Conservation (phyloP, 805 yeast species). For the Nakazawaea anatomiae region DNA sequence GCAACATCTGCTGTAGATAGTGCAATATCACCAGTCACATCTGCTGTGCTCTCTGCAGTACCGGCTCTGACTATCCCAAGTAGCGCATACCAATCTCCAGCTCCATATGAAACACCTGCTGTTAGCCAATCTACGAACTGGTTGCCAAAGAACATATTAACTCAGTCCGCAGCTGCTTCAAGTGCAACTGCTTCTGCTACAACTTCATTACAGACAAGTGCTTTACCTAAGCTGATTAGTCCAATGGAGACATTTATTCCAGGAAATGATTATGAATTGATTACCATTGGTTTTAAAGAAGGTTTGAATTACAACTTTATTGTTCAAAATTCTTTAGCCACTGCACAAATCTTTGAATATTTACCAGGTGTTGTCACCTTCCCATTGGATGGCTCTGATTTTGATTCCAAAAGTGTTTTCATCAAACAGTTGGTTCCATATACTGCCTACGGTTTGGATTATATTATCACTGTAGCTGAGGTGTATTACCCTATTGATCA, state of each 20-base stretch:
- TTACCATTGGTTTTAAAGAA: constrained; percentile 74
- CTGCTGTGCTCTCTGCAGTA: not conserved
- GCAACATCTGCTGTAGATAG: not conserved
- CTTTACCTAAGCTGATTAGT: constrained; percentile 73
- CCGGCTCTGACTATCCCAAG: not conserved
- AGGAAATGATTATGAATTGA: constrained; percentile 42
- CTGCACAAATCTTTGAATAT: constrained; percentile 81
- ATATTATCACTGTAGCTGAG: constrained; percentile 83
- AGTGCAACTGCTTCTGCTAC: constrained; percentile 17
- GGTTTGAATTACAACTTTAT: constrained; percentile 82
- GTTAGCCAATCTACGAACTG: constrained; percentile 24
- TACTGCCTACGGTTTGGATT: constrained; percentile 45
- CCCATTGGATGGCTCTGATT: constrained; percentile 42
- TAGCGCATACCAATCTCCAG: not conserved
- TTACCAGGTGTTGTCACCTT: constrained; percentile 66
- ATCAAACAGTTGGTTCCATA: constrained; percentile 75
- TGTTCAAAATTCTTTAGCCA: constrained; percentile 62
- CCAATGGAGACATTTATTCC: constrained; percentile 45
- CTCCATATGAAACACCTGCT: constrained; percentile 1
- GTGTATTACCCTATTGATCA: constrained; percentile 66
- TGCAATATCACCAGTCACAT: not conserved
- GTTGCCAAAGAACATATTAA: constrained; percentile 39
- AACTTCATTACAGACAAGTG: constrained; percentile 34
- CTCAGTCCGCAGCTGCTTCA: constrained; percentile 22
- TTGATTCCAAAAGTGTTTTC: constrained; percentile 35